Conservation (phyloP, 164 flowering plant genomes). For the Sedum album region DNA sequence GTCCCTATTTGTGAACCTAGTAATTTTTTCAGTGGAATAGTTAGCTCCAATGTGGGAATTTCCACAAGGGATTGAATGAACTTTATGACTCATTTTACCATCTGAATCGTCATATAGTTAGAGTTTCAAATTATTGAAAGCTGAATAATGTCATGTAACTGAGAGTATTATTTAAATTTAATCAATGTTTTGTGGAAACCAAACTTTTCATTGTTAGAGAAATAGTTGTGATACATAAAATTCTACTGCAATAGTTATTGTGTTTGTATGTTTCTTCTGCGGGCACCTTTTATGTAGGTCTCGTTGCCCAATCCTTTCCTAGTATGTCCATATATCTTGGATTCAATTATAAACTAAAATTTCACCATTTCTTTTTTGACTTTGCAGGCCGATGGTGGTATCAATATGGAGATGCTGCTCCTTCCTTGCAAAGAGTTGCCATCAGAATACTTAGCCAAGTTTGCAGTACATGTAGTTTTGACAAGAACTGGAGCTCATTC, state of each 20-base stretch:
- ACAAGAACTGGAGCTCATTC: conserved; percentile 70
- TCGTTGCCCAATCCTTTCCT: no score
- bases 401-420: conserved; percentile 83
- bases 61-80: neutral
- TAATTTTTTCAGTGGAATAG: neutral
- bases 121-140: neutral
- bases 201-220: neutral
- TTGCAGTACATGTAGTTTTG: conserved; percentile 63
- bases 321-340: no score
- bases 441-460: conserved; percentile 84
- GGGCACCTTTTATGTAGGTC: no score
- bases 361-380: conserved; percentile 5
- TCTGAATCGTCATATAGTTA: neutral
- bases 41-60: neutral
- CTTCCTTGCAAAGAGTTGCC: conserved; percentile 75
- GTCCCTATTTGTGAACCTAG: neutral
- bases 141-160: neutral
- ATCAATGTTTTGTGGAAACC: neutral
- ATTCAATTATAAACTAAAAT: no score
- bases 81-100: neutral
- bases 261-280: neutral
- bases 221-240: neutral
- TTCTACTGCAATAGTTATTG: neutral
- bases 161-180: neutral
- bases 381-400: conserved; percentile 87